A percentile compares a stretch with the other conserved stretches of the same genome.
Evolutionary conservation across 805 yeast genomes (phyloP).

Genomic region (Ogataea ramenticola): DNA sequence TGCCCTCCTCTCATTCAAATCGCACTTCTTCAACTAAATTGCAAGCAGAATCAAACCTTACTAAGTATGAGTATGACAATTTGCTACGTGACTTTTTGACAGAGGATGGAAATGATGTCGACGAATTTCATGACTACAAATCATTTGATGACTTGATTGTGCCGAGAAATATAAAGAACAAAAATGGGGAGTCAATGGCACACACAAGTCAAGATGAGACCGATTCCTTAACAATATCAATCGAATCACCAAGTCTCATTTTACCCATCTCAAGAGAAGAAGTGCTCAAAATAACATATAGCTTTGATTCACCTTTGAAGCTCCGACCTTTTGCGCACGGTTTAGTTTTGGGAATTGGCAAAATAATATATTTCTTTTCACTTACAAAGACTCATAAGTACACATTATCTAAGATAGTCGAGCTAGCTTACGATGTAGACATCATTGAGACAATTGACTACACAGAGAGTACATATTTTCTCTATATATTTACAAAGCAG

Average conservation of each 20-base stretch:
- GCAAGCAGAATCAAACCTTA: no score
- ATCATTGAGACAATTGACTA: background rate
- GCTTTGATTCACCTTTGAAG: background rate
- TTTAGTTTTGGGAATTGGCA: background rate
- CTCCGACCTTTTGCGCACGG: background rate
- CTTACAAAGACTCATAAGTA: background rate
- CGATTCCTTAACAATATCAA: background rate
- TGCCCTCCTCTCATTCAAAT: background rate
- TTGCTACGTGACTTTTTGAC: background rate
- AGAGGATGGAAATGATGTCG: background rate
- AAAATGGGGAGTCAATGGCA: background rate
- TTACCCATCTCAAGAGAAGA: background rate
- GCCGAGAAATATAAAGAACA: background rate
- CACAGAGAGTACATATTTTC: background rate
- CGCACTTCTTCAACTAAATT: background rate
- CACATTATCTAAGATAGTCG: background rate
- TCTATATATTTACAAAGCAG: background rate
- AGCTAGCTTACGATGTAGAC: background rate
- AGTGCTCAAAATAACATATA: background rate
- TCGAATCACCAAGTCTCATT: background rate
- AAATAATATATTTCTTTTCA: background rate
- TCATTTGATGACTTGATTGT: background rate
- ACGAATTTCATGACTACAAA: background rate
- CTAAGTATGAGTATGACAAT: background rate
- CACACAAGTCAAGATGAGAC: background rate